Evolutionary conservation across 116 monocot genomes (phyloP).

Genomic region (Trichopus zeylanicus): DNA sequence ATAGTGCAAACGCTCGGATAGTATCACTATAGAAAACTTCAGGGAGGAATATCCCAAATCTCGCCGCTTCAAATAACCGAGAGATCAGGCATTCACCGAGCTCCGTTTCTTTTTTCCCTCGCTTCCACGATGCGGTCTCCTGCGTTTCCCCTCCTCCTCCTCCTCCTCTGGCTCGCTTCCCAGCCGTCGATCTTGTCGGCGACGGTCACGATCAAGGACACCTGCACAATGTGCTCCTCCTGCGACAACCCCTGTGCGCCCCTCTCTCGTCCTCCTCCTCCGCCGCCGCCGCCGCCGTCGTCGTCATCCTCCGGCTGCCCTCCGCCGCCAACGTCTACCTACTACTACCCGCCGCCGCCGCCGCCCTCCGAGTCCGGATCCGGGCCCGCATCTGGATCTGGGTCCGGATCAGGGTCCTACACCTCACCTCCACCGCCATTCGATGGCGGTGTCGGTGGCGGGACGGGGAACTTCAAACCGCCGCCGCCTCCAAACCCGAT

Average conservation of each 20-base stretch:
- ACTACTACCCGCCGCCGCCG: slow-evolving; percentile 17
- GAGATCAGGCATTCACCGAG: too few relatives aligned
- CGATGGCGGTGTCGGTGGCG: slow-evolving; percentile 4
- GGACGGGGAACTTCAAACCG: slow-evolving; percentile 2
- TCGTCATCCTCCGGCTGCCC: slow-evolving; percentile 5
- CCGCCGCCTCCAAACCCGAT: slow-evolving; percentile 5
- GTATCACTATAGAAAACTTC: too few relatives aligned
- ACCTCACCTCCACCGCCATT: slow-evolving; percentile 12
- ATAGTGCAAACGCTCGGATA: too few relatives aligned
- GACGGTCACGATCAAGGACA: slow-evolving; percentile 1
- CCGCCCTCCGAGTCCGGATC: slow-evolving; percentile 10
- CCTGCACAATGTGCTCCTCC: slow-evolving; percentile 59
- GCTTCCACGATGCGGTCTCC: neutral
- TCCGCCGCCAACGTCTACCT: slow-evolving; percentile 17
- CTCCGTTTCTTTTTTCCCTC: too few relatives aligned
- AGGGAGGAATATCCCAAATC: too few relatives aligned
- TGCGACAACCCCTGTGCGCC: slow-evolving; percentile 49
- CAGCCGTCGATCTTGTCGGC: neutral
- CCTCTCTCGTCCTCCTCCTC: slow-evolving; percentile 18
- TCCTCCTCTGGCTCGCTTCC: slow-evolving; percentile 1
- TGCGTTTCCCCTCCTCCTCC: slow-evolving; percentile 4
- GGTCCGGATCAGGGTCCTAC: too few relatives aligned
- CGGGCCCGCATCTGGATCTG: neutral
- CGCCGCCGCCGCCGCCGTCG: slow-evolving; percentile 6
- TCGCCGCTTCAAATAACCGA: too few relatives aligned